A percentile compares a stretch with the other conserved stretches of the same genome.
Evolutionary conservation across 1,284 basidiomycete genomes (phyloP).

Genomic region (Leccinum fuscescens): DNA sequence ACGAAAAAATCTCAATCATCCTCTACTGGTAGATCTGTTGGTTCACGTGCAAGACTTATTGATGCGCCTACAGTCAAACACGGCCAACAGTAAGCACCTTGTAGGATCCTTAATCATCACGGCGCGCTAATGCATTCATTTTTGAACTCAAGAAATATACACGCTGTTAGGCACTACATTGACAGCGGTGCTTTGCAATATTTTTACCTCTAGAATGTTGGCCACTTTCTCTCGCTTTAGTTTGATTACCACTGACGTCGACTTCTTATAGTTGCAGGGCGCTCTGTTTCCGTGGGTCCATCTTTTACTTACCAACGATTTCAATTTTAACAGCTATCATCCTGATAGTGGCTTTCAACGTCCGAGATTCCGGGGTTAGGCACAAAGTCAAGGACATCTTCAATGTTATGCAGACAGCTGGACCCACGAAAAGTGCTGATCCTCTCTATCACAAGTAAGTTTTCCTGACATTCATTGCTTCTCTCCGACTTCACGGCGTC

Average conservation of each 20-base stretch:
- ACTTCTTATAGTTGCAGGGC: slow-evolving; percentile 23
- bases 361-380: neutral
- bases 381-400: slow-evolving; percentile 17
- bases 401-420: slow-evolving; percentile 3
- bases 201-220: slow-evolving; percentile 30
- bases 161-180: slow-evolving; percentile 21
- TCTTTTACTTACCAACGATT: neutral
- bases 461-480: accelerated
- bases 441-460: slow-evolving; percentile 19
- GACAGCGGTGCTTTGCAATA: slow-evolving; percentile 19
- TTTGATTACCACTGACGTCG: neutral
- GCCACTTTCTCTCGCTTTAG: neutral
- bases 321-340: neutral
- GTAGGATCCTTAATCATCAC: neutral
- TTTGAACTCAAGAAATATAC: slow-evolving; percentile 1
- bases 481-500: neutral
- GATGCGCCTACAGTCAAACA: slow-evolving; percentile 8
- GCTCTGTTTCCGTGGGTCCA: slow-evolving; percentile 26
- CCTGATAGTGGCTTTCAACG: slow-evolving; percentile 23
- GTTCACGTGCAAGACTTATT: slow-evolving; percentile 15
- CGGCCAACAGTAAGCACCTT: slow-evolving; percentile 11
- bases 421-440: neutral
- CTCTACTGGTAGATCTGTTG: slow-evolving; percentile 12
- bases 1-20: too few species aligned
- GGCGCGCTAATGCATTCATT: neutral